Evolutionary conservation across 2,329 filamentous ascomycete genomes (phyloP).

Genomic region (Aaosphaeria arxii): DNA sequence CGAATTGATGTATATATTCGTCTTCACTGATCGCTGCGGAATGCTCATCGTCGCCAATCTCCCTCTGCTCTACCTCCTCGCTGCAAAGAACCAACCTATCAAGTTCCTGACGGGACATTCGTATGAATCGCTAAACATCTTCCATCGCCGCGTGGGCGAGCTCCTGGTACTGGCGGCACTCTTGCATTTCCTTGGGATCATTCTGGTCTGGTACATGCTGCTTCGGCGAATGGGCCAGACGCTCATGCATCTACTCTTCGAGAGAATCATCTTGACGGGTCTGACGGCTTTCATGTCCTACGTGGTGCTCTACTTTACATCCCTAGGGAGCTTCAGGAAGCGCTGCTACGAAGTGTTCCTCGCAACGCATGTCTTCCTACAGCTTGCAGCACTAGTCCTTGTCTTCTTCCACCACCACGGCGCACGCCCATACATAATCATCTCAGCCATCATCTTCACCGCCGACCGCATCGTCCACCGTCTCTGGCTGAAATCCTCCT

Average conservation of each 20-base stretch:
- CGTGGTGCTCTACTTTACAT: slow-evolving; percentile 61
- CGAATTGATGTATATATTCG: slow-evolving; percentile 50
- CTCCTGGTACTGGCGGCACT: slow-evolving; percentile 59
- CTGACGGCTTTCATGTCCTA: slow-evolving; percentile 57
- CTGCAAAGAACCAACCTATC: slow-evolving; percentile 65
- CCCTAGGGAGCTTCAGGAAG: slow-evolving; percentile 57
- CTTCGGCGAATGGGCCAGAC: slow-evolving; percentile 51
- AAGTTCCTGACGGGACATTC: slow-evolving; percentile 60
- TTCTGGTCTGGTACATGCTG: slow-evolving; percentile 53
- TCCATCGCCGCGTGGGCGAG: slow-evolving; percentile 63
- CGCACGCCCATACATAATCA: slow-evolving; percentile 52
- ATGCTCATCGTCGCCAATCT: slow-evolving; percentile 52
- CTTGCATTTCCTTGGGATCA: slow-evolving; percentile 56
- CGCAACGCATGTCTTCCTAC: slow-evolving; percentile 56
- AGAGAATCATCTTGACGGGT: slow-evolving; percentile 53
- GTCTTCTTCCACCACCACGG: slow-evolving; percentile 59
- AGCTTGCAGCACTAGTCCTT: slow-evolving; percentile 53
- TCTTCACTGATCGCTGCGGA: slow-evolving; percentile 58
- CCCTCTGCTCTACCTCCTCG: slow-evolving; percentile 59
- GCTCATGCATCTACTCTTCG: slow-evolving; percentile 50
- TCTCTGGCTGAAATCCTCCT: slow-evolving; percentile 50
- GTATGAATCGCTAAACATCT: slow-evolving; percentile 64
- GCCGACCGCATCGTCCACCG: slow-evolving; percentile 59
- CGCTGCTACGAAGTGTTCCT: slow-evolving; percentile 64
- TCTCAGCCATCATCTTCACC: slow-evolving; percentile 55